Base-by-base conservation (phyloP, 2,329 filamentous ascomycete species). In the Stemphylium vesicarium region DNA sequence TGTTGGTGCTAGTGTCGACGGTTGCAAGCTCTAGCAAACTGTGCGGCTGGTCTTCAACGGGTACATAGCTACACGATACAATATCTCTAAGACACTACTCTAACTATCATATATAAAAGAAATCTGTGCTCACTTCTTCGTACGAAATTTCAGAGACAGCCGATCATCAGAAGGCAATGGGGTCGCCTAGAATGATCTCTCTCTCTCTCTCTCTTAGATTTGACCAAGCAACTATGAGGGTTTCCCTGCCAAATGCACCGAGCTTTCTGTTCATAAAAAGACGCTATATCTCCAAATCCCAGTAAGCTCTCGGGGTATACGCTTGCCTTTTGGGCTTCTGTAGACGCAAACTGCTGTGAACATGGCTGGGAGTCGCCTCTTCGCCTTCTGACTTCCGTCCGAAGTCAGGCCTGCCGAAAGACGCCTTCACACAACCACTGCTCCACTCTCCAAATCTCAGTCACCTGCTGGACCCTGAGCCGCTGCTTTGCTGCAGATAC, bases 1-100 rank as follows among this genome's bases (percentile, higher is more conserved):
- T 33, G 47, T 32, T 4, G 32, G 49, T 13, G 15, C 47, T 62
- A 59, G 54, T 46, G 20, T n/a, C 11, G 24, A 41, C 22, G 11
- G 3, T n/a, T 13, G 18, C n/a, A 15, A 20, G 18, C 31, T 44
- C 18, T 10, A 16, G 42, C 42, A 45, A 33, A 36, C 20, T 45
- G 40, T 43, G 42, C 32, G 36, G 32, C 10, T 22, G 15, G 31
- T 29, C n/a, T 32, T 12, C 12, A 33, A 22, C 29, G 16, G 9
- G 11, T 12, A 29, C n/a, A 32, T 11, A 36, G 42, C 20, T 35
- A n/a, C 7, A 45, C 20, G 4, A 13, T 6, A 4, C 10, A 5
- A 16, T 18, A 11, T 18, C 18, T 12, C 29, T 11, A 10, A 36
- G 33, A 4, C 26, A 11, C 8, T 29, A 10, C 4, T 29, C 26